Percentiles rank a stretch among this genome's conserved stretches.
Evolutionary conservation across 306 rosid species (phyloP).

Genomic region (Biancaea sappan): DNA sequence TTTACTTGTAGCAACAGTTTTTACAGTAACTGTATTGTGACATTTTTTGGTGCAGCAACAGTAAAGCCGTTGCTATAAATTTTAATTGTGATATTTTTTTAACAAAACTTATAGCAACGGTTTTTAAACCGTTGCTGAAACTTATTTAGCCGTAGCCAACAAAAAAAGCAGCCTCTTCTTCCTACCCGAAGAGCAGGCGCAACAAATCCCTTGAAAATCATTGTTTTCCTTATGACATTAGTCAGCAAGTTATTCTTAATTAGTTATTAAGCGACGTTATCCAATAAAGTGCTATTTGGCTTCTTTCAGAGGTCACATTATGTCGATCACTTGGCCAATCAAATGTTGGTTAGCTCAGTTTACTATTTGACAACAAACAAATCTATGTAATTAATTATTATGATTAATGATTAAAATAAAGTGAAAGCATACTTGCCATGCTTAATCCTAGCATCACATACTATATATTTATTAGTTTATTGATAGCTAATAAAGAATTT

Average conservation of each 20-base stretch:
- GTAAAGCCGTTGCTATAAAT: too few relatives aligned
- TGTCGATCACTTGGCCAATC: not conserved
- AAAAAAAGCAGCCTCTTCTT: too few relatives aligned
- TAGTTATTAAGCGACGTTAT: not conserved
- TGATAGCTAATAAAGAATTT: not conserved
- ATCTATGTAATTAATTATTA: not conserved
- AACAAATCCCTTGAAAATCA: too few relatives aligned
- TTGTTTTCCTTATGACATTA: too few relatives aligned
- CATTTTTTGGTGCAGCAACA: too few relatives aligned
- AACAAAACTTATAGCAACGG: too few relatives aligned
- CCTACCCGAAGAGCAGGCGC: too few relatives aligned
- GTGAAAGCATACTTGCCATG: not conserved
- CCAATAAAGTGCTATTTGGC: not conserved
- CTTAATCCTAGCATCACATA: slow-evolving; percentile 9
- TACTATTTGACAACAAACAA: not conserved
- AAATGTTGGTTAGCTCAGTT: not conserved
- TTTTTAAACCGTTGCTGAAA: too few relatives aligned
- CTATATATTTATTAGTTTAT: not conserved
- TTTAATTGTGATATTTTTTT: too few relatives aligned
- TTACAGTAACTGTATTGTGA: too few relatives aligned
- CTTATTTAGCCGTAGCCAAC: too few relatives aligned
- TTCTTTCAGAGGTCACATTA: not conserved
- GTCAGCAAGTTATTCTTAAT: not conserved
- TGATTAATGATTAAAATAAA: not conserved
- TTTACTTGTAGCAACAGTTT: too few relatives aligned